phyloP scores from a whole-genome alignment of 2,329 filamentous ascomycete species.

The Fusarium heterosporum region DNA sequence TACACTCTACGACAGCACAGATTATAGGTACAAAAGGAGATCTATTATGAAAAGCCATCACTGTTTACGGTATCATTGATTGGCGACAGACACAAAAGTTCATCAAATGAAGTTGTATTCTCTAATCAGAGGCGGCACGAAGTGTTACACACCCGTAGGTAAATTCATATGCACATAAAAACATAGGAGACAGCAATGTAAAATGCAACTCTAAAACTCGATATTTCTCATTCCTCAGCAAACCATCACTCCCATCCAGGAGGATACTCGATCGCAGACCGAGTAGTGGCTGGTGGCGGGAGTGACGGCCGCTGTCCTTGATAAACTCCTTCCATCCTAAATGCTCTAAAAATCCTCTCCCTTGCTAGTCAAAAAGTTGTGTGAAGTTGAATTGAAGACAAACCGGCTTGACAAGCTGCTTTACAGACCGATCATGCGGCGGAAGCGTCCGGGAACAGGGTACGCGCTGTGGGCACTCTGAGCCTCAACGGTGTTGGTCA shows the following conservation, averaged over 20 bases:
- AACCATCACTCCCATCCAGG: not conserved
- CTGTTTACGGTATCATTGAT: not conserved
- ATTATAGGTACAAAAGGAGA: not conserved
- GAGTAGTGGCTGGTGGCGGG: not conserved
- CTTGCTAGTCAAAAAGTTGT: slow-evolving; percentile 8
- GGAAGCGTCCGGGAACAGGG: slow-evolving; percentile 29
- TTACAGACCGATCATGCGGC: slow-evolving; percentile 41
- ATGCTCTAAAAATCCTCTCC: slow-evolving; percentile 10
- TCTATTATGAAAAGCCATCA: not conserved
- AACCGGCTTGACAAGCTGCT: not conserved
- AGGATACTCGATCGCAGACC: slow-evolving; percentile 27
- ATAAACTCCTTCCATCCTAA: slow-evolving; percentile 17
- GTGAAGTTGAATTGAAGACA: slow-evolving; percentile 14
- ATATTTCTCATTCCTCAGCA: slow-evolving; percentile 22
- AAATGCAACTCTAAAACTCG: slow-evolving; percentile 33
- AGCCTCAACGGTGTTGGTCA: slow-evolving; percentile 40
- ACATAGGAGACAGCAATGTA: slow-evolving; percentile 32
- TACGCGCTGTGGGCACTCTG: slow-evolving; percentile 16
- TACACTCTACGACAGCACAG: not conserved
- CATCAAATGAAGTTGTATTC: slow-evolving; percentile 21
- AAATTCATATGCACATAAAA: slow-evolving; percentile 42
- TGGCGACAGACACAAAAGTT: not conserved
- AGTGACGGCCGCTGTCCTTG: slow-evolving; percentile 4
- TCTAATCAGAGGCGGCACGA: slow-evolving; percentile 26
- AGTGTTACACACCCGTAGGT: slow-evolving; percentile 25